phyloP scores from a whole-genome alignment of 1,139 yeast genomes.

The Lizanozyma gosingica region DNA sequence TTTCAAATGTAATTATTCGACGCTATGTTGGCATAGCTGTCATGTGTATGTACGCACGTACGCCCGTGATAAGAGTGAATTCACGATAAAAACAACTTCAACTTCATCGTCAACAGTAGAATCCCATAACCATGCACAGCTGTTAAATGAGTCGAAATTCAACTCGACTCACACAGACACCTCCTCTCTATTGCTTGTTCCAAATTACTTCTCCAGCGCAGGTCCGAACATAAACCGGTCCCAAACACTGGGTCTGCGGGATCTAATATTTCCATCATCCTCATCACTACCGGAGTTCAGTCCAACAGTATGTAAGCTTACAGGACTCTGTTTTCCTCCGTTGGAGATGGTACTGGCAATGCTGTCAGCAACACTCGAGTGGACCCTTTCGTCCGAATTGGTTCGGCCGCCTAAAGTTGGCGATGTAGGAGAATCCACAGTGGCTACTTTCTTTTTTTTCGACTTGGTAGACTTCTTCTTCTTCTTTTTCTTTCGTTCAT shows the following conservation, averaged over 20 bases:
- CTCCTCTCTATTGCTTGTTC: too few species aligned
- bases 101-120: too few species aligned
- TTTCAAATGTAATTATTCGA: too few species aligned
- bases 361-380: neutral
- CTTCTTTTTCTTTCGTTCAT: constrained; percentile 3
- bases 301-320: neutral
- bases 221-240: neutral
- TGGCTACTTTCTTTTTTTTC: neutral
- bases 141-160: too few species aligned
- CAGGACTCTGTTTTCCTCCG: neutral
- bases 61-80: too few species aligned
- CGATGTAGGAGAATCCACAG: constrained; percentile 4
- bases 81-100: too few species aligned
- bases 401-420: neutral
- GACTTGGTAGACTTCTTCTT: constrained; percentile 3
- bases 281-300: neutral
- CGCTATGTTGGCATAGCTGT: too few species aligned
- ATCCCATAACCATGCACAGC: too few species aligned
- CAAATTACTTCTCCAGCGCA: too few species aligned
- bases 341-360: neutral
- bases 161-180: too few species aligned
- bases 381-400: neutral
- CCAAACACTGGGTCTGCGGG: neutral
- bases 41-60: too few species aligned
- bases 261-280: neutral